Evolutionary conservation across 2,329 filamentous ascomycete species (phyloP).

Genomic region (Dactylonectria macrodidyma): DNA sequence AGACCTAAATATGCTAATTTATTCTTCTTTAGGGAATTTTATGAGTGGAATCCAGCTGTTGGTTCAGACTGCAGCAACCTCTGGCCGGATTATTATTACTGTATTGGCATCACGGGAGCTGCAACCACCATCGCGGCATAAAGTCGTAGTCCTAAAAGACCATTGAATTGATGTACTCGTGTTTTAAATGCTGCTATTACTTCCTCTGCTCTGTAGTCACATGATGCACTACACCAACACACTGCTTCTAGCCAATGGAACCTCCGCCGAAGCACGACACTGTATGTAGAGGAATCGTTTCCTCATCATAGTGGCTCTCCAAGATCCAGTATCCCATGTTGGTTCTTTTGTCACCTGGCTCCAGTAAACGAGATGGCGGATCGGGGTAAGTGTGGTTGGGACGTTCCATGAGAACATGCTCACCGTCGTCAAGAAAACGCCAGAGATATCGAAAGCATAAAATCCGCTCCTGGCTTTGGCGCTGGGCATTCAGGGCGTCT

Average conservation of each 20-base stretch:
- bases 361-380: not conserved
- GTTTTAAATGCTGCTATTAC: not conserved
- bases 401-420: not conserved
- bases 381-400: not conserved
- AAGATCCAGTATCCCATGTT: not conserved
- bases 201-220: not conserved
- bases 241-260: not conserved
- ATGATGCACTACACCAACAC: not conserved
- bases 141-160: no score
- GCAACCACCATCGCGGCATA: not conserved
- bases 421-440: not conserved
- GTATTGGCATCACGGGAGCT: not conserved
- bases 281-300: not conserved
- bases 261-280: not conserved
- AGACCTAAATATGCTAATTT: not conserved
- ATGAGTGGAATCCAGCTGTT: constrained; percentile 30
- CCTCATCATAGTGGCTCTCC: not conserved
- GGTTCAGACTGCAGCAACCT: not conserved
- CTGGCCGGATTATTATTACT: constrained; percentile 14
- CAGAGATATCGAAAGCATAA: not conserved
- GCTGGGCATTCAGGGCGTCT: not conserved
- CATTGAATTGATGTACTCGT: no score
- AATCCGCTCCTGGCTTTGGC: not conserved
- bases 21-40: constrained; percentile 31
- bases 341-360: not conserved